Conservation (phyloP, 2,329 filamentous ascomycete genomes). For the Diaporthe destruens region DNA sequence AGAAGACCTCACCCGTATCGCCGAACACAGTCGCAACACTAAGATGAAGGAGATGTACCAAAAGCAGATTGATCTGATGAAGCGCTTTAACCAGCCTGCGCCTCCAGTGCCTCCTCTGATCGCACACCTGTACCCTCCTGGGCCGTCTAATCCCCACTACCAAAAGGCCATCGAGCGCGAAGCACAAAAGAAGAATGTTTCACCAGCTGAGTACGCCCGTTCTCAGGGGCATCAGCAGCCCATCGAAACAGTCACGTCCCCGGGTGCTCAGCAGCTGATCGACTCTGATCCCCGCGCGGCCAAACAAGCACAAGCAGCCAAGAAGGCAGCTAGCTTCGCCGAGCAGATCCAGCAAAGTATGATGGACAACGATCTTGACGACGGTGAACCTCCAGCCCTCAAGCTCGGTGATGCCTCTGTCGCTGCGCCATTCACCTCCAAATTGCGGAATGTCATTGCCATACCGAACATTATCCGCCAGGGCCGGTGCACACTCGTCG, state of each 20-base stretch:
- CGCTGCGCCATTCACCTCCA: slow-evolving; percentile 96
- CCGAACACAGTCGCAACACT: slow-evolving; percentile 91
- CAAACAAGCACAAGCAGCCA: slow-evolving; percentile 73
- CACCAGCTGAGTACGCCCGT: slow-evolving; percentile 68
- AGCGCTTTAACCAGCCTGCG: slow-evolving; percentile 90
- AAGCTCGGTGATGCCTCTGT: slow-evolving; percentile 98
- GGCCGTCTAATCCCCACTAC: slow-evolving; percentile 92
- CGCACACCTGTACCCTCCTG: slow-evolving; percentile 93
- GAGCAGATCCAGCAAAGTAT: slow-evolving; percentile 88
- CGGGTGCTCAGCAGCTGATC: slow-evolving; percentile 72
- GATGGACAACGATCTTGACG: slow-evolving; percentile 88
- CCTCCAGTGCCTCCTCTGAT: slow-evolving; percentile 95
- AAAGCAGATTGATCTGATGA: slow-evolving; percentile 93
- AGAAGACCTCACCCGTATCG: slow-evolving; percentile 91
- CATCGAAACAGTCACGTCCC: slow-evolving; percentile 75
- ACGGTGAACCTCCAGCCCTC: slow-evolving; percentile 92
- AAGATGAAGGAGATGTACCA: slow-evolving; percentile 99
- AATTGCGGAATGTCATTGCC: slow-evolving; percentile 95
- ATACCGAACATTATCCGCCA: slow-evolving; percentile 99
- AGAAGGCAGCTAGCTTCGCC: slow-evolving; percentile 82
- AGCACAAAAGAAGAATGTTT: slow-evolving; percentile 80
- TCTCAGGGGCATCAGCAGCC: slow-evolving; percentile 63
- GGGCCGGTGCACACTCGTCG: slow-evolving; percentile 95
- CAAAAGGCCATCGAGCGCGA: slow-evolving; percentile 91
- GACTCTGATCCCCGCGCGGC: slow-evolving; percentile 67